phyloP scores from a whole-genome alignment of 176 grass and related monocot genomes.

The Oryza glumipatula region DNA sequence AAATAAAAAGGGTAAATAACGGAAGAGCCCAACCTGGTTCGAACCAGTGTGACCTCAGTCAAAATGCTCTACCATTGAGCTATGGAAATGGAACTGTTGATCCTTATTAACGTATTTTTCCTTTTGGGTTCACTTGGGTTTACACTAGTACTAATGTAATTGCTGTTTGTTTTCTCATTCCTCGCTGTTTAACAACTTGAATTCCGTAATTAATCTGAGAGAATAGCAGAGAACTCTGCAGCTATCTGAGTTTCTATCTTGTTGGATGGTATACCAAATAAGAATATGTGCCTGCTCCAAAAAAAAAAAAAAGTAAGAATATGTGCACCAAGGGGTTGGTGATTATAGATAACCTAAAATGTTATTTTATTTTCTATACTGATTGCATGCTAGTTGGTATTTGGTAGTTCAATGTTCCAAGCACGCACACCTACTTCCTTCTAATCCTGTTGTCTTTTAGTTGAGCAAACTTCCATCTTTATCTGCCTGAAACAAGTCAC shows the following conservation, averaged over 20 bases:
- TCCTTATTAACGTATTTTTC: conserved; percentile 3
- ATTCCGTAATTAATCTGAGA: not conserved
- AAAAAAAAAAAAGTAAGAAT: no score
- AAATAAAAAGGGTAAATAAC: not conserved
- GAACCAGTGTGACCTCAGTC: conserved; percentile 95
- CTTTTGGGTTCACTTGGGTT: not conserved
- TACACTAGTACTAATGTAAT: no score
- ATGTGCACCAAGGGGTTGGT: not conserved
- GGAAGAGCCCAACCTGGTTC: conserved; percentile 91
- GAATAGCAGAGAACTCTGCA: not conserved
- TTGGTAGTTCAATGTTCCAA: conserved; percentile 15
- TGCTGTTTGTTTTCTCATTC: no score
- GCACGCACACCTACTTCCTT: conserved; percentile 7
- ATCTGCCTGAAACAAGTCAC: not conserved
- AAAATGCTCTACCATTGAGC: conserved; percentile 88
- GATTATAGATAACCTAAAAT: conserved; percentile 13
- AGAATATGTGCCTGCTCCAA: not conserved
- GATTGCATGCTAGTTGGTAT: conserved; percentile 24
- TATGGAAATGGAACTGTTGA: conserved; percentile 62
- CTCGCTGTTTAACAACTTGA: not conserved
- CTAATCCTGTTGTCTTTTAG: conserved; percentile 33
- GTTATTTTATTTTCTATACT: not conserved
- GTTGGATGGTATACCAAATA: not conserved
- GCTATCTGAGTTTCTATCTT: not conserved
- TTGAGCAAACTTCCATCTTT: conserved; percentile 28